Base-by-base conservation (phyloP, 805 yeast species). In the Dipodascopsis uninucleata region DNA sequence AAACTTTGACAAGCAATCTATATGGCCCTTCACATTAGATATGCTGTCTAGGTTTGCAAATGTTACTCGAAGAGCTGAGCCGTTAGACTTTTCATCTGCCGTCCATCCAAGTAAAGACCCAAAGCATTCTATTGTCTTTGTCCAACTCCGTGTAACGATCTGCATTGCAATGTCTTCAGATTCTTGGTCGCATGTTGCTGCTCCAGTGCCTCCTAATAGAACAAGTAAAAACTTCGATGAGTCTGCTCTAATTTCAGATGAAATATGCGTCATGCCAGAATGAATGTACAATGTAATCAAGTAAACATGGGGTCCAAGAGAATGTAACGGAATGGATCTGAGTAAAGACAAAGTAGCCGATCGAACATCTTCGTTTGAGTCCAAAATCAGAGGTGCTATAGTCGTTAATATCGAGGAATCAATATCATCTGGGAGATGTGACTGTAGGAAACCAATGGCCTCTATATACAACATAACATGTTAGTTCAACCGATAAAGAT, bases 231-330 rank as follows among this genome's bases (percentile, higher is more conserved):
- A 85, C 46, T 74, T 76, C 0, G 90, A 77, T 1, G 95, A 78
- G 48, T 85, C 88, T 35, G 77, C 76, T 43, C 96, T 75, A 22
- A 93, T 79, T 3, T 78, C 79, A 1, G 87, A 80, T 24, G 75
- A 75, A 31, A 93, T 83, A 62, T 93, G 97, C 14, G 97, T 84
- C 96, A 93, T 90, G 2, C 96, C 94, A 41, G 90, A 82, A 56
- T 83, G 84, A 14, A 90, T 71, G 61, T 83, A 89, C 24, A 90
- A 71, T n/a, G 84, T 73, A 14, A 70, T 43, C 18, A 55, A 41
- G 20, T 56, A 35, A 3, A 58, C 48, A 41, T 69, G 68, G 12
- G 43, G 83, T 41, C 48, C 43, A 8, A 56, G 33, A 8, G 49
- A 39, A n/a, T 28, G 31, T 9, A 47, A 41, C 9, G 53, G 54